Conservation (phyloP, 495 filamentous ascomycete genomes). For the Lentithecium fluviatile region DNA sequence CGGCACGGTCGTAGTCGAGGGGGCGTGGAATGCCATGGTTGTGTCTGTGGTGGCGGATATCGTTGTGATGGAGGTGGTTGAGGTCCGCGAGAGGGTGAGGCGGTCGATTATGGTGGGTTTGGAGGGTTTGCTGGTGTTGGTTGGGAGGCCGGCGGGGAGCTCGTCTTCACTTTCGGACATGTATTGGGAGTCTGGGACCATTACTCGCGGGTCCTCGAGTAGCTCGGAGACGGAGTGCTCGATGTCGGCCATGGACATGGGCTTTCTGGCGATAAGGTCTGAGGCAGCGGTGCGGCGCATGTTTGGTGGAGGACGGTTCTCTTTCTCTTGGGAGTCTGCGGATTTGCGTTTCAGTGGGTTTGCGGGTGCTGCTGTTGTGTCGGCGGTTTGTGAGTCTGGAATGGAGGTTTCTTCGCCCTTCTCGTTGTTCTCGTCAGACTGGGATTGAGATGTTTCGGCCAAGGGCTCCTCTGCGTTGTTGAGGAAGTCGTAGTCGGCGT, state of each 20-base stretch:
- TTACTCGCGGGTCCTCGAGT: conserved; percentile 68
- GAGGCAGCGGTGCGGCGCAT: conserved; percentile 61
- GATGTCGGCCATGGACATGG: conserved; percentile 73
- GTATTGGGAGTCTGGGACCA: conserved; percentile 46
- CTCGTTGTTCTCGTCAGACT: conserved; percentile 2
- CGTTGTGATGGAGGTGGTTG: conserved; percentile 61
- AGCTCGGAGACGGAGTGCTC: conserved; percentile 76
- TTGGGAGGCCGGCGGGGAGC: conserved; percentile 38
- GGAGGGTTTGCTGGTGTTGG: conserved; percentile 22
- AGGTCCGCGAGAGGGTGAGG: conserved; percentile 57
- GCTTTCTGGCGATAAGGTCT: conserved; percentile 52
- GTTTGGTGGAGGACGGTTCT: conserved; percentile 59
- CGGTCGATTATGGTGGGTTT: conserved; percentile 63
- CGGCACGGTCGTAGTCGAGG: conserved; percentile 31
- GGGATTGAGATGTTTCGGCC: conserved; percentile 48
- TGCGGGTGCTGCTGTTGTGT: conserved; percentile 11
- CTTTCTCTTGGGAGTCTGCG: conserved; percentile 42
- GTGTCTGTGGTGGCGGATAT: conserved; percentile 33
- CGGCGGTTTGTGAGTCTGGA: conserved; percentile 46
- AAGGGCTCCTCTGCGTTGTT: conserved; percentile 50
- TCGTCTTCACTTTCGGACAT: conserved; percentile 37
- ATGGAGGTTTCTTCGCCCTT: conserved; percentile 36
- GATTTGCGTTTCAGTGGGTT: conserved; percentile 55
- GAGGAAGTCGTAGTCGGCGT: conserved; percentile 72
- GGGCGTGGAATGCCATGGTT: conserved; percentile 42